Conservation (phyloP, 2,329 filamentous ascomycete species). For the Phialophora chinensis region DNA sequence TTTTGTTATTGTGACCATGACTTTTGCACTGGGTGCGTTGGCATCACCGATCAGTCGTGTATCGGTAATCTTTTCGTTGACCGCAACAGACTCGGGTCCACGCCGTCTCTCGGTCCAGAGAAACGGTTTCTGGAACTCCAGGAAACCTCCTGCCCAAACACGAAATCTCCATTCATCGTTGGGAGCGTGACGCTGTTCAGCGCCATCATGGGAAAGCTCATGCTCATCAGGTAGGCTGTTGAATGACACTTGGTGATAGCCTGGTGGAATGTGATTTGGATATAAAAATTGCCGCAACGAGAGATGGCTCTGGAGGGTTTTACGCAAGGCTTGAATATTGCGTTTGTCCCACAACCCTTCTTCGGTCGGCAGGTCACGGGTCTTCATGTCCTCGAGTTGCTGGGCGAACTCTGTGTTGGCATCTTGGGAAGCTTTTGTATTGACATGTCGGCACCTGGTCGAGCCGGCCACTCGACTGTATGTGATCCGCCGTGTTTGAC, state of each 20-base stretch:
- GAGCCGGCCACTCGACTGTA: not conserved
- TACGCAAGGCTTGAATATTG: conserved; percentile 18
- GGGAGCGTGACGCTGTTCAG: conserved; percentile 76
- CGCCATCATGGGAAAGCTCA: conserved; percentile 78
- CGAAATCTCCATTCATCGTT: conserved; percentile 73
- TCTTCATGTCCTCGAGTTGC: conserved; percentile 22
- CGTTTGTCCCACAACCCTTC: conserved; percentile 11
- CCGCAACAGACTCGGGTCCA: conserved; percentile 47
- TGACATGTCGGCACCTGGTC: not conserved
- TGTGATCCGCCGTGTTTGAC: not conserved
- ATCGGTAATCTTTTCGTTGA: conserved; percentile 55
- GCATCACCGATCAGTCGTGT: conserved; percentile 57
- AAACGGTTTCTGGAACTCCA: conserved; percentile 58
- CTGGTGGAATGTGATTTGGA: conserved; percentile 56
- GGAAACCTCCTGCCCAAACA: conserved; percentile 85
- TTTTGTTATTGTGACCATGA: conserved; percentile 56
- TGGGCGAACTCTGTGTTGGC: conserved; percentile 8
- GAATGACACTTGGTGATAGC: conserved; percentile 88
- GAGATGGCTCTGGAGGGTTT: conserved; percentile 21
- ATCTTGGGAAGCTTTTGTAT: not conserved
- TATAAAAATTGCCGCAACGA: conserved; percentile 26
- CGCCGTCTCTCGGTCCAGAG: conserved; percentile 32
- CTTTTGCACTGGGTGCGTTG: conserved; percentile 56
- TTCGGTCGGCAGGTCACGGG: conserved; percentile 10
- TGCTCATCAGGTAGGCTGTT: conserved; percentile 65